Evolutionary conservation across 106 monocot species (phyloP), one percentile per base, ranked within the genome.

Genomic region (Allium cepa): DNA sequence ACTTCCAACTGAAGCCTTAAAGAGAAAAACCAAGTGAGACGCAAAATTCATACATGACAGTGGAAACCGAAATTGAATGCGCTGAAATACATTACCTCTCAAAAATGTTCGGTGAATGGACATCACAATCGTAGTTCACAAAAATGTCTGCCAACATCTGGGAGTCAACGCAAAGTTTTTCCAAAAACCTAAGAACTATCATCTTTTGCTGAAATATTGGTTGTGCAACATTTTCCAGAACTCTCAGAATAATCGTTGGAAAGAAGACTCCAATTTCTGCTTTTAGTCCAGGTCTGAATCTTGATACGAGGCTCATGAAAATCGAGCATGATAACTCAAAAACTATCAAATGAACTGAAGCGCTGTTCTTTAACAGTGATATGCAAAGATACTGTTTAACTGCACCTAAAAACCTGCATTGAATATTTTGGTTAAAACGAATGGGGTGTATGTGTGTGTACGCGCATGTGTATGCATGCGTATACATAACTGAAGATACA

Each of bases 211-310:
- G 99, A 83, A 83, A 90, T 76, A 85, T 99, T 50, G 99, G 99
- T 74, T 99, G 99, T 64, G 93, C 74, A 60, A 99, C 85, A 87
- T 99, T 99, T 85, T 99, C 99, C 53, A 99, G 60, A 76, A 99
- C 90, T 85, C 99, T 84, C 28, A 99, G 87, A 71, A 99, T 87
- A 67, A 99, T 99, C 99, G 93, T 90, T 7, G 99, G 99, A 67
- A 99, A 99, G 79, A 99, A 99, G 7, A 99, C 99, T 59, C 99
- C 99, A 75, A 99, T 99, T 63, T 99, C 99, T 71, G 99, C 99
- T 71, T 99, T 99, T 53, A 99, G 76, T 67, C 99, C 93, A 56
- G 90, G 81, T 83, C 99, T 84, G 69, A 99, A 99, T 78, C 99
- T 87, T 60, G 99, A 90, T 16, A 99, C 90, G 48, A 99, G 76